Conservation (phyloP, 2,329 filamentous ascomycete genomes). For the Verticillium zaregamsianum region DNA sequence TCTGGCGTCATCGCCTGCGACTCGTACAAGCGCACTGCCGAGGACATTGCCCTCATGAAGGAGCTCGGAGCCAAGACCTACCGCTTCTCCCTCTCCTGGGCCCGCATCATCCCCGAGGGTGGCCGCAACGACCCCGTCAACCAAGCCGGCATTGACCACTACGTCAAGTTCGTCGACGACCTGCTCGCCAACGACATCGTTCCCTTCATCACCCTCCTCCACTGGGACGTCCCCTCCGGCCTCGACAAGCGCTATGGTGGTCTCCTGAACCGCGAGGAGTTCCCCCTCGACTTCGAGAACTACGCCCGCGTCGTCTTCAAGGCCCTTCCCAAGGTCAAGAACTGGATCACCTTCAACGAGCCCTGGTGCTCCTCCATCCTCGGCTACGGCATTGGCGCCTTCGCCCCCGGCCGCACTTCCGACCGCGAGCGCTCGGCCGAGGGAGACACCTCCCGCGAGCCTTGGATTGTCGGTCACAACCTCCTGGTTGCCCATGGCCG, state of each 20-base stretch:
- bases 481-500: constrained; percentile 74
- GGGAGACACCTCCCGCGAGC: constrained; percentile 72
- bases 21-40: constrained; percentile 74
- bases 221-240: constrained; percentile 82
- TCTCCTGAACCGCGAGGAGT: constrained; percentile 75
- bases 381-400: constrained; percentile 72
- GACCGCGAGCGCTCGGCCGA: constrained; percentile 66
- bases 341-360: constrained; percentile 91
- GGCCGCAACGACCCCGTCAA: constrained; percentile 80
- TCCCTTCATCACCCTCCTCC: constrained; percentile 79
- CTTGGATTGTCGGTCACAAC: constrained; percentile 80
- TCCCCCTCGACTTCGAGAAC: constrained; percentile 73
- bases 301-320: constrained; percentile 76
- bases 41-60: constrained; percentile 77
- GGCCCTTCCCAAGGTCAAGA: constrained; percentile 70
- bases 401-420: constrained; percentile 79
- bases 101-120: constrained; percentile 80
- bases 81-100: constrained; percentile 83
- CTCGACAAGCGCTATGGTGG: constrained; percentile 80
- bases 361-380: constrained; percentile 81
- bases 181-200: constrained; percentile 71
- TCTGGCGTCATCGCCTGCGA: constrained; percentile 78
- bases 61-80: constrained; percentile 69
- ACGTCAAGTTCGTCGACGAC: constrained; percentile 74
- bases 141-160: constrained; percentile 71